Percentiles rank a stretch among this genome's conserved stretches.
Evolutionary conservation across 108 stramenopile species (phyloP).

Genomic region (Fistulifera solaris): DNA sequence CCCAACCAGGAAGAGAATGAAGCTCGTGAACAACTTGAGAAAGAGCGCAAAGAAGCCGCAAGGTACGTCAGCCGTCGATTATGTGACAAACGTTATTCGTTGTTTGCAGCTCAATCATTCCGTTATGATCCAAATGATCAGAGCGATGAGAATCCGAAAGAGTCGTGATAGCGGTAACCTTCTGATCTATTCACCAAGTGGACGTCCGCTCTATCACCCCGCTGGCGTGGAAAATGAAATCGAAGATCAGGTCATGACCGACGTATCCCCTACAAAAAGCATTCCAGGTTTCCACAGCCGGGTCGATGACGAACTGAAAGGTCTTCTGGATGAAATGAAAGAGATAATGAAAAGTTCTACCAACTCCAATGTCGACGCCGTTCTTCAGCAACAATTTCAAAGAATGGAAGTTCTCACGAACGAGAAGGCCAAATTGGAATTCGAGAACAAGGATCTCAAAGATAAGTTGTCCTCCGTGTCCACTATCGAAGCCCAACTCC

Average conservation of each 20-base stretch:
- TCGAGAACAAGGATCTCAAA: not conserved
- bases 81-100: not conserved
- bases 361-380: not conserved
- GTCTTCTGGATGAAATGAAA: conserved; percentile 6
- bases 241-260: not conserved
- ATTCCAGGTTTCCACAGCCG: conserved; percentile 1
- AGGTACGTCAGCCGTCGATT: conserved; percentile 12
- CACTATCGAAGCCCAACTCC: conserved; percentile 1
- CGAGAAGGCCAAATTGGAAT: conserved; percentile 1
- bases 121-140: too few relatives aligned
- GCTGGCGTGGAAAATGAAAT: not conserved
- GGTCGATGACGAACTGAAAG: not conserved
- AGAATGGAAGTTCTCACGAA: conserved; percentile 7
- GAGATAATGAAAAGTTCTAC: conserved; percentile 2
- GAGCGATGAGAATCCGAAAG: conserved; percentile 14
- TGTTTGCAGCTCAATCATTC: too few relatives aligned
- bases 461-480: not conserved
- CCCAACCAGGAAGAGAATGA: conserved; percentile 34
- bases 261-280: conserved; percentile 3
- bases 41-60: conserved; percentile 15
- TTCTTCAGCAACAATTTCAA: not conserved
- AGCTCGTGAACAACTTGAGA: conserved; percentile 16
- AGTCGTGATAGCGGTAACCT: conserved; percentile 24
- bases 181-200: conserved; percentile 23
- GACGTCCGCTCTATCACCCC: not conserved